phyloP scores from a whole-genome alignment of 2,329 filamentous ascomycete genomes.

The Alternaria hordeiaustralica region DNA sequence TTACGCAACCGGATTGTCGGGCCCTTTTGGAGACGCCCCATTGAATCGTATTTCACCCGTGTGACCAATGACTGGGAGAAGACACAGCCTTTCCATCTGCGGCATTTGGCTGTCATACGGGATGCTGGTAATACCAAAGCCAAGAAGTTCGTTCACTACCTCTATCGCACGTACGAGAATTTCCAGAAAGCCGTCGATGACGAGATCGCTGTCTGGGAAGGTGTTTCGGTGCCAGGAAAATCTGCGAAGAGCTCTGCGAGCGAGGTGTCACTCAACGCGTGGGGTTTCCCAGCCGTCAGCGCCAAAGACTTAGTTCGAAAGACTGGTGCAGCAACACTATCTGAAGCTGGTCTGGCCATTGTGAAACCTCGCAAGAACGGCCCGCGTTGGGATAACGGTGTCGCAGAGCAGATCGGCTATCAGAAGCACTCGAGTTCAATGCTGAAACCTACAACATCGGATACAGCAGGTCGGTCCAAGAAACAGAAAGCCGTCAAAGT shows the following conservation, averaged over 20 bases:
- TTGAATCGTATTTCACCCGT: slow-evolving; percentile 60
- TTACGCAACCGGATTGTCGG: slow-evolving; percentile 53
- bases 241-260: slow-evolving; percentile 13
- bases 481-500: slow-evolving; percentile 3
- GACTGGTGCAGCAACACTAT: slow-evolving; percentile 35
- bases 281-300: slow-evolving; percentile 37
- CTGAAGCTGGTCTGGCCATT: slow-evolving; percentile 31
- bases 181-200: slow-evolving; percentile 61
- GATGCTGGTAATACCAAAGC: slow-evolving; percentile 59
- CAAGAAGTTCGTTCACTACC: slow-evolving; percentile 54
- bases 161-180: slow-evolving; percentile 61
- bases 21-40: slow-evolving; percentile 59
- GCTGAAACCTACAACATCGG: slow-evolving; percentile 5
- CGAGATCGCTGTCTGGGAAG: slow-evolving; percentile 61
- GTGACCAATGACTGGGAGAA: slow-evolving; percentile 63
- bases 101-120: slow-evolving; percentile 63
- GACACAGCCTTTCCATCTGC: slow-evolving; percentile 64
- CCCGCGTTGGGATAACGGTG: slow-evolving; percentile 35
- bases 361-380: slow-evolving; percentile 22
- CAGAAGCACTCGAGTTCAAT: slow-evolving; percentile 18
- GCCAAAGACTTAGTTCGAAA: slow-evolving; percentile 25
- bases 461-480: not conserved
- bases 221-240: slow-evolving; percentile 48
- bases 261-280: slow-evolving; percentile 26
- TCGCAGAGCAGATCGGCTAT: slow-evolving; percentile 32